Evolutionary conservation across 2,329 filamentous ascomycete genomes (phyloP), one percentile per base, ranked within the genome.

Genomic region (Venturiaceae sp.): DNA sequence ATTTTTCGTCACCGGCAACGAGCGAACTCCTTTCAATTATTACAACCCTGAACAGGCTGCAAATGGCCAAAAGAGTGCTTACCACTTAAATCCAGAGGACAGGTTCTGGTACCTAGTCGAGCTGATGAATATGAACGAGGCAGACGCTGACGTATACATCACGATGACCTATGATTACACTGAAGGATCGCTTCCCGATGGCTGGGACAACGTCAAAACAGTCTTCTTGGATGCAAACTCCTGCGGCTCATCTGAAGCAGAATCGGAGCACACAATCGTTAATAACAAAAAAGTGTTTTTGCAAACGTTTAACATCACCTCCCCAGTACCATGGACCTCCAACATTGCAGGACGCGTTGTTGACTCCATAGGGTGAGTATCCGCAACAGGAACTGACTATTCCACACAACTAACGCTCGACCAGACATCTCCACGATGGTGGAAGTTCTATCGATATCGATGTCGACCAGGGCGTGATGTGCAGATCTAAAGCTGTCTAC

Each of bases 91-190:
- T 6, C 23, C 41, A 1, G 21, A 21, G 5, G 58, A 59, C 30
- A 23, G 34, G 36, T 57, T 59, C 16, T 55, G 26, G 14, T 56
- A 60, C 14, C 33, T 59, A 6, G 58, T 59, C 1, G 58, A 59
- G 5, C 32, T 59, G 16, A 59, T 59, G 58, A 59, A 59, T n/a
- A 53, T 53, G 52, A 59, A 59, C 19, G 58, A 60, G n/a, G 26
- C 60, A 14, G 58, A 59, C 26, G 53, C 58, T 2, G 14, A 7
- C 11, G 58, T 59, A 5, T 59, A 59, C 34, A 36, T 59, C 5
- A 59, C 58, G 13, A 57, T 59, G 58, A 59, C 58, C 23, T 59
- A 59, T 39, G 53, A 58, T 26, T 34, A 34, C 26, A 32, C 58
- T 28, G 57, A 59, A 4, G 58, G 58, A 13, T 6, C 55, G 7